A percentile compares a stretch with the other conserved stretches of the same genome.
These are phyloP conservation scores for Epichloe hybrida DNA, from an alignment of 2,329 filamentous ascomycete species.

Conservation along the genomic window DNA sequence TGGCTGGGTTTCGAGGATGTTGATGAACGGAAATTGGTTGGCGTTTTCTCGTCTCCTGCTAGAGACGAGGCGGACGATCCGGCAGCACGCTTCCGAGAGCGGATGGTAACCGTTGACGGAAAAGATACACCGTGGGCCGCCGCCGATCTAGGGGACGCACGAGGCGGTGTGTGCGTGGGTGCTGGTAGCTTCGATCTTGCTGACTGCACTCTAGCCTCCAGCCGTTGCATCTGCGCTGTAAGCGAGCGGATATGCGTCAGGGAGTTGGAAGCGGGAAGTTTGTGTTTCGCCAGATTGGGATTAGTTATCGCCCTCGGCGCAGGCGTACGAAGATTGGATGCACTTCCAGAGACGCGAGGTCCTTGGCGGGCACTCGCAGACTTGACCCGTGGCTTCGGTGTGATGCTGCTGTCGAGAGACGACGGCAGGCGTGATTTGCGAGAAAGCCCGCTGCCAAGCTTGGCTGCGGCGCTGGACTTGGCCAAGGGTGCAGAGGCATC, in stretches of 20 bases:
- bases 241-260: constrained; percentile 86
- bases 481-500: constrained; percentile 57
- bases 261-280: constrained; percentile 49
- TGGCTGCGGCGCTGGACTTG: constrained; percentile 34
- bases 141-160: constrained; percentile 54
- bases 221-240: constrained; percentile 91
- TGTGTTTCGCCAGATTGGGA: constrained; percentile 37
- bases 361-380: constrained; percentile 19
- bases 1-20: constrained; percentile 33
- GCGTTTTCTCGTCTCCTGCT: constrained; percentile 37
- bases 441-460: constrained; percentile 14
- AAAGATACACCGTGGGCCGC: constrained; percentile 4
- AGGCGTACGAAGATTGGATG: constrained; percentile 32
- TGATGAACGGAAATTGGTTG: constrained; percentile 25
- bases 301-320: constrained; percentile 34
- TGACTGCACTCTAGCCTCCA: constrained; percentile 85
- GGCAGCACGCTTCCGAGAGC: constrained; percentile 54
- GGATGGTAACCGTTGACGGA: constrained; percentile 47
- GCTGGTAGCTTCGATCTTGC: constrained; percentile 85
- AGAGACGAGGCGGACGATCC: constrained; percentile 40
- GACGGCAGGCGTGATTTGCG: constrained; percentile 42
- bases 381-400: constrained; percentile 43
- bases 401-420: constrained; percentile 38
- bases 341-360: constrained; percentile 33
- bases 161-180: constrained; percentile 63